These are phyloP conservation scores for Colletotrichum musicola DNA, from an alignment of 2,329 filamentous ascomycete genomes.

Conservation along the genomic window DNA sequence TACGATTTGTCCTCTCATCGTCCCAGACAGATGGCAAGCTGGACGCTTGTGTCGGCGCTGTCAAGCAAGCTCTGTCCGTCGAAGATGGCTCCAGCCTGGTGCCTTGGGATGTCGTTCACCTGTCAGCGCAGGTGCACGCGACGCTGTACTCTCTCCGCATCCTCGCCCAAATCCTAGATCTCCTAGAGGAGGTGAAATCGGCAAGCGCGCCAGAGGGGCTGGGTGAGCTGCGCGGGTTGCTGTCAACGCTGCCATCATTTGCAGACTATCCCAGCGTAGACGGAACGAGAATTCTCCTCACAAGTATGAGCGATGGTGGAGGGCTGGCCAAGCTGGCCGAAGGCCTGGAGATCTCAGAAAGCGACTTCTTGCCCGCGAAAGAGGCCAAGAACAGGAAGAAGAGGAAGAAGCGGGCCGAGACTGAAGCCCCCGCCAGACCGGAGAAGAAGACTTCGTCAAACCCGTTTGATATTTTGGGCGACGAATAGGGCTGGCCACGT, in stretches of 20 bases:
- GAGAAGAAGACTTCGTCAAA: conserved; percentile 34
- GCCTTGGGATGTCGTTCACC: conserved; percentile 71
- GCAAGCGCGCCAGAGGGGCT: not conserved
- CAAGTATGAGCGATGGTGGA: conserved; percentile 5
- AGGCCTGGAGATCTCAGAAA: conserved; percentile 7
- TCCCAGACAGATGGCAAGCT: conserved; percentile 46
- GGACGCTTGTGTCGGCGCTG: conserved; percentile 45
- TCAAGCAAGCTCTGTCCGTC: conserved; percentile 26
- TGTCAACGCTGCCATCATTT: conserved; percentile 24
- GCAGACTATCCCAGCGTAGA: conserved; percentile 30
- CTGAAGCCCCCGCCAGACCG: not conserved
- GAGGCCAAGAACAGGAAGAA: conserved; percentile 32
- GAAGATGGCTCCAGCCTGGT: conserved; percentile 41
- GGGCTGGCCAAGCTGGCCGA: conserved; percentile 12
- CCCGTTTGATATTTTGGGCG: conserved; percentile 30
- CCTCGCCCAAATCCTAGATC: conserved; percentile 61
- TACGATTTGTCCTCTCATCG: conserved; percentile 34
- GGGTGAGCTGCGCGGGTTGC: conserved; percentile 10
- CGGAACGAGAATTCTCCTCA: conserved; percentile 16
- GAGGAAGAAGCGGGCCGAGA: conserved; percentile 20
- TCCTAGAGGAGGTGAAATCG: conserved; percentile 42
- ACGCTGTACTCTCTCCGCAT: conserved; percentile 73
- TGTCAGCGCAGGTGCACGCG: conserved; percentile 71
- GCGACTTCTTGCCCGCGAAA: conserved; percentile 25
- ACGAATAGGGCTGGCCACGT: conserved; percentile 1